Base-by-base conservation (phyloP, 2,329 filamentous ascomycete species). In the Diplodia mutila region DNA sequence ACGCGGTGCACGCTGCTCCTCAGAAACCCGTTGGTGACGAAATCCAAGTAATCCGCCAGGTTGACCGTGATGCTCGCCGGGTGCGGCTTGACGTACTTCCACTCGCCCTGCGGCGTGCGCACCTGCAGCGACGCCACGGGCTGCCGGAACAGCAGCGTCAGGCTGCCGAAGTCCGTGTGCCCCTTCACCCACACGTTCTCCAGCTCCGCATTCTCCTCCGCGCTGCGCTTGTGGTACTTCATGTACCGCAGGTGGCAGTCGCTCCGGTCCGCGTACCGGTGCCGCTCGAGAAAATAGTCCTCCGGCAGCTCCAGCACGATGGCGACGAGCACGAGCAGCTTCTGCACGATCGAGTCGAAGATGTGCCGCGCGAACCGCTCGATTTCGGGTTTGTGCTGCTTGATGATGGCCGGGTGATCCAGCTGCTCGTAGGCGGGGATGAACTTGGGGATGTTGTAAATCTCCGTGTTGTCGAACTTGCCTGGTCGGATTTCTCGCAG, bases 371-470 rank as follows among this genome's bases (percentile, higher is more conserved):
- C 81, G 72, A 90, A 89, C 0, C 71, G 69, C 70, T 89, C 85
- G 65, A 90, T 87, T 69, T 88, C 85, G 12, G 59, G 46, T 7
- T 48, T 27, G 42, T 63, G 42, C 46, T 34, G 27, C 0, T 80
- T 73, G 11, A 85, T 80, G 66, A 89, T 73, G 0, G 86, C 72
- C 0, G 80, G 72, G 0, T 74, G 69, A 14, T 70, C 63, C 29
- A 32, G 29, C 63, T 75, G 75, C 21, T 78, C 72, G 70, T 63
- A 63, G 9, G 59, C 29, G 1, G 59, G 46, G 29, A 63, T 63
- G 46, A 86, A 88, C 69, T 89, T 89, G 63, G 85, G 84, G 11
- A 88, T 83, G 71, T 88, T 87, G 78, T 85, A 88, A 1, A 88
- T 83, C 71, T 89, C 83, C 34, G 86, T 80, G 69, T 87, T 88